phyloP scores from a whole-genome alignment of 2,329 filamentous ascomycete genomes.

The Neospermospora avenae region DNA sequence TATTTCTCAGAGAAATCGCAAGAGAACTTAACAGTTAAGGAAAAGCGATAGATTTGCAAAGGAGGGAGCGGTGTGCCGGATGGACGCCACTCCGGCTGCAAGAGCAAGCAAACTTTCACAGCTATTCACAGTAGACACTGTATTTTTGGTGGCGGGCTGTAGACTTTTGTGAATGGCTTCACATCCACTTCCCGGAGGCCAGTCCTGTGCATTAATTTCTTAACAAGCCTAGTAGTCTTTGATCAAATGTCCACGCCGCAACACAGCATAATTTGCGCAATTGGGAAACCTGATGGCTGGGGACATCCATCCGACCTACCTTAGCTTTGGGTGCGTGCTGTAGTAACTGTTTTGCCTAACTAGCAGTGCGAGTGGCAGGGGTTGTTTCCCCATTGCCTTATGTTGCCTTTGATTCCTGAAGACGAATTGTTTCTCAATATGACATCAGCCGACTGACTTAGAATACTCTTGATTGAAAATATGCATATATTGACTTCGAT shows the following conservation, averaged over 20 bases:
- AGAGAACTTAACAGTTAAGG: slow-evolving; percentile 1
- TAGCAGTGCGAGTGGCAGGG: too few relatives aligned
- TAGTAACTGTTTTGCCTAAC: too few relatives aligned
- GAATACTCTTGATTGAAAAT: too few relatives aligned
- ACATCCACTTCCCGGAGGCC: slow-evolving; percentile 1
- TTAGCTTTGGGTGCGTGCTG: background rate
- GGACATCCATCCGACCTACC: background rate
- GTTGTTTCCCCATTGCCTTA: too few relatives aligned
- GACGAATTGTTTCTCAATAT: too few relatives aligned
- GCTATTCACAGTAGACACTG: slow-evolving; percentile 9
- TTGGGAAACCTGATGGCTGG: slow-evolving; percentile 1
- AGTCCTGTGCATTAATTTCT: slow-evolving; percentile 5
- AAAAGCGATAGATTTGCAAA: slow-evolving; percentile 19
- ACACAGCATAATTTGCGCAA: slow-evolving; percentile 18
- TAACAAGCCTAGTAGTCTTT: slow-evolving; percentile 14
- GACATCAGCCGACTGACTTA: too few relatives aligned
- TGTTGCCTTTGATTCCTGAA: too few relatives aligned
- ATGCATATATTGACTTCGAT: too few relatives aligned
- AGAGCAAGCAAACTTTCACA: slow-evolving; percentile 19
- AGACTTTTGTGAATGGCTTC: slow-evolving; percentile 20
- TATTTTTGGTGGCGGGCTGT: slow-evolving; percentile 17
- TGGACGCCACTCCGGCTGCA: background rate
- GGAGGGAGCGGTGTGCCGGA: slow-evolving; percentile 20
- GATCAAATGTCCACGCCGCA: slow-evolving; percentile 28
- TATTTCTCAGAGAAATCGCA: background rate